Evolutionary conservation across 2,329 filamentous ascomycete genomes (phyloP).

Genomic region (Oidium heveae): DNA sequence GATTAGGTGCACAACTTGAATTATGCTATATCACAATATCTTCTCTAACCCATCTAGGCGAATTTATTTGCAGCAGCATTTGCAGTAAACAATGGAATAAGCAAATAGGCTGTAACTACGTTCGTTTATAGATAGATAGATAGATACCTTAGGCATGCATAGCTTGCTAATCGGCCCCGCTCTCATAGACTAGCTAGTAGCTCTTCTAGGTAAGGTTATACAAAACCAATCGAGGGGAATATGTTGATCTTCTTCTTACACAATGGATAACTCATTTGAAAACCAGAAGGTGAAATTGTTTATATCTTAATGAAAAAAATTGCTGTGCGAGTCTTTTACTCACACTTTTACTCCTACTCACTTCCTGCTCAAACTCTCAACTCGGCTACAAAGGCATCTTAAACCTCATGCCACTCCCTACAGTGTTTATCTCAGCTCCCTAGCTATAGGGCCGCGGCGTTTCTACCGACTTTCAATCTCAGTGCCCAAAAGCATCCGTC

Average conservation of each 20-base stretch:
- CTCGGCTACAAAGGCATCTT: background rate
- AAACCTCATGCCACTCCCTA: background rate
- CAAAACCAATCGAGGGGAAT: background rate
- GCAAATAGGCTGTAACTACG: no score
- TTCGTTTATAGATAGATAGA: no score
- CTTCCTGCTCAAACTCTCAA: background rate
- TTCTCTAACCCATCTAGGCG: no score
- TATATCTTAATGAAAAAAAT: background rate
- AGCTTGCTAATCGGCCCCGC: background rate
- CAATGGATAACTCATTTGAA: background rate
- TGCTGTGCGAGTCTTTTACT: no score
- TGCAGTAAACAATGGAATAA: no score
- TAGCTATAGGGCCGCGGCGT: background rate
- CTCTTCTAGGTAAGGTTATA: background rate
- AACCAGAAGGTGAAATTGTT: background rate
- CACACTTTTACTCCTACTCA: no score
- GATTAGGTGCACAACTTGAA: no score
- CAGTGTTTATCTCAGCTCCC: background rate
- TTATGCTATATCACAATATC: no score
- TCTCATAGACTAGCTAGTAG: background rate
- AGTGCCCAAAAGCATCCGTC: slow-evolving; percentile 18
- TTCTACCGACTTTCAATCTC: slow-evolving; percentile 26
- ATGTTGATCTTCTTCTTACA: background rate
- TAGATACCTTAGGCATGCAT: background rate
- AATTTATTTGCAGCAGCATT: no score